Base-by-base conservation (phyloP, 2,329 filamentous ascomycete species). In the Purpureocillium takamizusanense region DNA sequence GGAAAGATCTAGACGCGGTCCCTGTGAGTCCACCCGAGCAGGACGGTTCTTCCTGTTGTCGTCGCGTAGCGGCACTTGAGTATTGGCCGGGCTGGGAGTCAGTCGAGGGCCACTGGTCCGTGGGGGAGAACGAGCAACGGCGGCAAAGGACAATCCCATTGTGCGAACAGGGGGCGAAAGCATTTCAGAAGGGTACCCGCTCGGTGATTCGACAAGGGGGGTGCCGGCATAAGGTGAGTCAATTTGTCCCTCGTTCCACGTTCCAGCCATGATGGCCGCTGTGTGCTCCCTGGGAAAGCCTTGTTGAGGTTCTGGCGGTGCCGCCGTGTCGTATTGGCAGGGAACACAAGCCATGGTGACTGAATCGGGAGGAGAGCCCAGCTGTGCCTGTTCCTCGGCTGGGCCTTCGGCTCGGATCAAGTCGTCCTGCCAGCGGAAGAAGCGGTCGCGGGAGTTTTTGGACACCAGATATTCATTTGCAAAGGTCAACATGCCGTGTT, bases 401-500 rank as follows among this genome's bases (percentile, higher is more conserved):
- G 57, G 72, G 61, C 40, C 61, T 44, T 80, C 76, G 11, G 76
- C 81, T 40, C 72, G 69, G 47, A 70, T 70, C 21, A 95, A 67
- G 50, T 94, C 89, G 15, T 78, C 70, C 36, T 68, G 67, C 92
- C 92, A 98, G 42, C 80, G 78, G 33, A 77, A 54, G 66, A 83
- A 97, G 31, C 92, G 81, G 42, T 92, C 83, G 44, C 73, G 72
- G 14, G 92, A 84, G 46, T 79, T 83, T 38, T 74, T 79, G 4
- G 90, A 94, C n/a, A 95, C 72, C 14, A 98, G 69, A 32, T 70
- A 72, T 32, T 92, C 83, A 50, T 87, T 80, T 6, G 79, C 73
- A n/a, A 88, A 70, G 10, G 86, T 68, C 0, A 74, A 65, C 55
- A 97, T 77, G 8, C 85, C 81, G 48, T 88, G 76, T 42, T 90